Percentiles rank a stretch among this genome's conserved stretches.
Evolutionary conservation across 2,329 filamentous ascomycete genomes (phyloP).

Genomic region (Cercospora brassicicola): DNA sequence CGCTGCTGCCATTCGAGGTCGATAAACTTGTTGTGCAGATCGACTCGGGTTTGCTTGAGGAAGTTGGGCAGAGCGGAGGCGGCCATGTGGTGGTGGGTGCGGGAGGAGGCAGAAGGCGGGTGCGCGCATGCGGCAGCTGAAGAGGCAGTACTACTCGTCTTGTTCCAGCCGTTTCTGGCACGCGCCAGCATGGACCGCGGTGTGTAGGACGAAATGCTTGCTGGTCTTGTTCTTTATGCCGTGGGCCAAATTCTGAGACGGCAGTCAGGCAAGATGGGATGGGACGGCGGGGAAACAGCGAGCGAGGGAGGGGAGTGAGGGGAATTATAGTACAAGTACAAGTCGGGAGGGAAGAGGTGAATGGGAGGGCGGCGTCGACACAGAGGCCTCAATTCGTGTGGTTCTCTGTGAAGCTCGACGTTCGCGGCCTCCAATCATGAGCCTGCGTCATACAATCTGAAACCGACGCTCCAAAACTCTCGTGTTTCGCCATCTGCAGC

Average conservation of each 20-base stretch:
- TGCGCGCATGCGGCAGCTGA: constrained; percentile 20
- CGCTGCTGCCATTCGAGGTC: constrained; percentile 63
- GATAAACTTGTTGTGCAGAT: constrained; percentile 60
- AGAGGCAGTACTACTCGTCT: neutral
- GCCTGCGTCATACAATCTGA: neutral
- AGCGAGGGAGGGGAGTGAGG: neutral
- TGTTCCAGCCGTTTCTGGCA: neutral
- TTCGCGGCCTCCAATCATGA: neutral
- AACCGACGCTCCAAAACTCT: neutral
- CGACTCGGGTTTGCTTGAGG: constrained; percentile 53
- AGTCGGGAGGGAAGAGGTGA: neutral
- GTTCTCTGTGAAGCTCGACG: neutral
- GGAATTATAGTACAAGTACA: neutral
- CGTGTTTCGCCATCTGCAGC: neutral
- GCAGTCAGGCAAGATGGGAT: neutral
- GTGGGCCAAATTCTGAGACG: neutral
- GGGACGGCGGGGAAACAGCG: neutral
- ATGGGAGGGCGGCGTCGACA: neutral
- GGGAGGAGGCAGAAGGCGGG: constrained; percentile 1
- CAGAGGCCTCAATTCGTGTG: neutral
- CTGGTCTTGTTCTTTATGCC: neutral
- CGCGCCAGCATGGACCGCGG: neutral
- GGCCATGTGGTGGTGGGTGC: constrained; percentile 21
- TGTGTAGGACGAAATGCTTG: neutral
- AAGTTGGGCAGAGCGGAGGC: constrained; percentile 48